Evolutionary conservation across 805 yeast genomes (phyloP), one percentile per base, ranked within the genome.

Genomic region (Lachancea sp.): DNA sequence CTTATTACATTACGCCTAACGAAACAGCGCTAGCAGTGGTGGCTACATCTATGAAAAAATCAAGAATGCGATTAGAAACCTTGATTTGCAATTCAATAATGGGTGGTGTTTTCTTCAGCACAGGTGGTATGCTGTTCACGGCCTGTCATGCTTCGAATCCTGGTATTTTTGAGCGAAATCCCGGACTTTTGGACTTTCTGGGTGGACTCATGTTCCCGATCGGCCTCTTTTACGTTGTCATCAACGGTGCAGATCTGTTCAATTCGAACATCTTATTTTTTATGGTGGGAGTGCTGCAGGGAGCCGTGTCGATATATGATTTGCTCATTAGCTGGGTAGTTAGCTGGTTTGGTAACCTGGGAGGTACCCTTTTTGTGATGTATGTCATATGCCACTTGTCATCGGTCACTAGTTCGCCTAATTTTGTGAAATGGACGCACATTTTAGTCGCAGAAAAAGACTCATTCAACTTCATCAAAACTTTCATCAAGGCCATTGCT

Each of bases 21-120:
- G 95, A 85, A 55, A 81, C 91, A 2, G 93, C 93, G 0, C 63
- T 85, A 41, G 93, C 95, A 0, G 82, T 84, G 34, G 91, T 85
- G 16, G 95, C 95, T 8, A 85, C 93, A 0, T 72, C 88, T 2
- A 85, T 85, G 93, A 85, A 85, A 62, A 85, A 85, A 57, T 75
- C 90, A 3, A 71, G 95, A 61, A 71, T 83, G 25, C 72, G 78
- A 50, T 52, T 79, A 3, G 82, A 80, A 47, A 72, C 81, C 1
- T 59, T 85, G n/a, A 51, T 78, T 0, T 55, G 84, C 17, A 83
- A 83, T 58, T 78, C 89, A 0, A 59, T 84, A 4, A 66, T 82
- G 49, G 95, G 89, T 3, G 93, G 88, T 0, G 51, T 82, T 1
- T 59, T 85, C 3, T 85, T 85, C 61, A 65, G 82, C 33, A 66